Base-by-base conservation (phyloP, 78 protist species). In the Bodo saltans region DNA sequence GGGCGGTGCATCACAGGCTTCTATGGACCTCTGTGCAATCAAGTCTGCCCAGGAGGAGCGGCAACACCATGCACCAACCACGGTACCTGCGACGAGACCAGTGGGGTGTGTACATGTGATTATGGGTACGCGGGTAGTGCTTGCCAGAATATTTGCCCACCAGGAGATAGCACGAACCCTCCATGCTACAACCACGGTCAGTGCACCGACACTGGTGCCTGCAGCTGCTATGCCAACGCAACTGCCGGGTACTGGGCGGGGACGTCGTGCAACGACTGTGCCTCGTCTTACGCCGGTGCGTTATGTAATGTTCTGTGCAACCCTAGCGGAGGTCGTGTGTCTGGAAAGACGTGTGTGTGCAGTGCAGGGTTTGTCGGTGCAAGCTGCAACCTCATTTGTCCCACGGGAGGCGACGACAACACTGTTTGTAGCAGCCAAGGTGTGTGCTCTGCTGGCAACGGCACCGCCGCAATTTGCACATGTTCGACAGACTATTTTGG, bases 311-410 rank as follows among this genome's bases (percentile, higher is more conserved):
- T 17, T 8, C n/a, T 17, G 60, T 47, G 60, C 60, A 17, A 17
- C n/a, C 60, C 60, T 8, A 23, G 60, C 60, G 60, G 60, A 17
- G 81, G 81, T 38, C 81, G 81, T 8, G 42, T 12, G 27, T 47
- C 69, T 26, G 42, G 42, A 17, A 67, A 67, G 34, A 76, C 81
- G 21, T 76, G 81, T 38, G 69, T 76, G 72, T 76, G 81, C 81
- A 2, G 25, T 23, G 72, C 12, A 3, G 81, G 81, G 41, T 76
- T 30, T 67, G 26, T 26, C 69, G 52, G 81, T 3, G 60, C 8
- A 17, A 17, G n/a, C n/a, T 47, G 60, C 60, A 17, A 47, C 60
- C 60, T 23, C n/a, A 8, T 17, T 17, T 47, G 60, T 17, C n/a
- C n/a, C n/a, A n/a, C n/a, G n/a, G n/a, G 17, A 8, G 60, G 60